A percentile compares a stretch with the other conserved stretches of the same genome.
Evolutionary conservation across 2,329 filamentous ascomycete species (phyloP).

Genomic region (Akanthomyces uredinophilus): DNA sequence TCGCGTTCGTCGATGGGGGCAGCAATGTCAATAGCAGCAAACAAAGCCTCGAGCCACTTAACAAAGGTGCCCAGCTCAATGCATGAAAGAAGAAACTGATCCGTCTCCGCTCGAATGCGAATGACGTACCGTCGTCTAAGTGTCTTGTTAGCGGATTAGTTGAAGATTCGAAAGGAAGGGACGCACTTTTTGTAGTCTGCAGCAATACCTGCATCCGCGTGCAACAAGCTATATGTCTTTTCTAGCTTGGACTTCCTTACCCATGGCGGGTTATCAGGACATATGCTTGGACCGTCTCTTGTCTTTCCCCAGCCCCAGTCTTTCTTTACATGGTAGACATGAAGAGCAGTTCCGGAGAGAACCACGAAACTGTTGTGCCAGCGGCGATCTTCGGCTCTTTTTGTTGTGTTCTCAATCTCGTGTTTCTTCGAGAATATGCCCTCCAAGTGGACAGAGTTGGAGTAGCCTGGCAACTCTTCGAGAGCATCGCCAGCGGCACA

Average conservation of each 20-base stretch:
- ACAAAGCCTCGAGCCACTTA: constrained; percentile 62
- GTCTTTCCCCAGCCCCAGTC: constrained; percentile 46
- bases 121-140: constrained; percentile 58
- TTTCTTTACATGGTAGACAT: constrained; percentile 59
- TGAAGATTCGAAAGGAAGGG: neutral
- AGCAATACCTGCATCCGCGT: constrained; percentile 70
- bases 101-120: constrained; percentile 65
- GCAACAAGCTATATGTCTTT: constrained; percentile 65
- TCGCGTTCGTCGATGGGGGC: constrained; percentile 65
- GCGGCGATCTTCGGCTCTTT: constrained; percentile 55
- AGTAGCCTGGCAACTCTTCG: constrained; percentile 52
- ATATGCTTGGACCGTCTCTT: constrained; percentile 42
- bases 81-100: constrained; percentile 68
- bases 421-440: constrained; percentile 58
- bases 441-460: constrained; percentile 50
- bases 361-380: constrained; percentile 61
- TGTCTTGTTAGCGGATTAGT: neutral
- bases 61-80: constrained; percentile 60
- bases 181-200: constrained; percentile 65
- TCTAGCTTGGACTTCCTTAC: constrained; percentile 52
- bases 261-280: constrained; percentile 47
- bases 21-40: constrained; percentile 69
- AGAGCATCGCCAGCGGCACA: constrained; percentile 26
- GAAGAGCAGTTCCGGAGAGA: constrained; percentile 63
- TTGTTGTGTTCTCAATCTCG: constrained; percentile 61